phyloP scores from a whole-genome alignment of 164 flowering plant species.

The Vitis labrusca region DNA sequence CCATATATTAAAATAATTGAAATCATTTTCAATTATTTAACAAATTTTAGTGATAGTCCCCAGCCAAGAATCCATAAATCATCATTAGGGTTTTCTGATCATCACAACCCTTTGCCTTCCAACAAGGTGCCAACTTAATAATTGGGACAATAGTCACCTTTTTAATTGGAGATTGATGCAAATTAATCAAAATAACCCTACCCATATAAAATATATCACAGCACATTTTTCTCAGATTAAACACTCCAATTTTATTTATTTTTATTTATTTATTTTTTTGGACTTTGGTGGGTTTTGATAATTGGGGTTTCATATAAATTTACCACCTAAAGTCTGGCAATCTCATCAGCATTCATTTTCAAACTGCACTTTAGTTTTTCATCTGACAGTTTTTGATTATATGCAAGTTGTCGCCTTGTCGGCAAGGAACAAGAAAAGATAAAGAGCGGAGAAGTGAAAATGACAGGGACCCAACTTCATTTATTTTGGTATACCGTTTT shows the following conservation, averaged over 20 bases:
- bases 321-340: background rate
- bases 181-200: no score
- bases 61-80: no score
- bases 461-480: background rate
- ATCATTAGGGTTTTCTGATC: no score
- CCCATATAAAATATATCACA: no score
- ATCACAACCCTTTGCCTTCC: no score
- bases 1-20: no score
- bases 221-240: no score
- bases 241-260: background rate
- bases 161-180: no score
- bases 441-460: background rate
- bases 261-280: background rate
- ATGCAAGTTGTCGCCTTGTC: constrained; percentile 11
- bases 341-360: constrained; percentile 4
- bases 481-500: background rate
- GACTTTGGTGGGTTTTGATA: background rate
- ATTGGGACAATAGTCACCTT: no score
- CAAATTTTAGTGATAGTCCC: no score
- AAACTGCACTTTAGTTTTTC: background rate
- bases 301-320: background rate
- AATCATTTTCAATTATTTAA: no score
- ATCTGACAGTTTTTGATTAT: constrained; percentile 1
- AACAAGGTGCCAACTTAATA: no score
- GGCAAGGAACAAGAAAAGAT: background rate